Percentiles rank a stretch among this genome's conserved stretches.
Conservation (phyloP, 2,329 filamentous ascomycete species). For the Paecilomyces dactylethromorphus region DNA sequence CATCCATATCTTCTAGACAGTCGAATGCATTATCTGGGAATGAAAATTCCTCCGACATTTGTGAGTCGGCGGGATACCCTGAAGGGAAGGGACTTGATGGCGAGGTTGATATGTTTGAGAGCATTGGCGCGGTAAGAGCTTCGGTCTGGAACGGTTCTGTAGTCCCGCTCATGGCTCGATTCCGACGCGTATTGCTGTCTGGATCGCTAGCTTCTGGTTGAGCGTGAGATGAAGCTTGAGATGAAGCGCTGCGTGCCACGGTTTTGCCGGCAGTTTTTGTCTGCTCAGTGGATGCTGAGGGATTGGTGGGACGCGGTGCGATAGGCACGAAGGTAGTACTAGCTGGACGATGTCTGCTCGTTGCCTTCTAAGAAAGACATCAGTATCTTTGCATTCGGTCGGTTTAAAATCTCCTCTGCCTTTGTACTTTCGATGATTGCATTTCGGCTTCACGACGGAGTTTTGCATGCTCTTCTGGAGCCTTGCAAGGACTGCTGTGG, state of each 20-base stretch:
- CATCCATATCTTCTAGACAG: not conserved
- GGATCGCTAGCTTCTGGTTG: not conserved
- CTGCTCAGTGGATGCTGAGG: not conserved
- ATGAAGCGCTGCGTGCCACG: not conserved
- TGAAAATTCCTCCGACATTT: not conserved
- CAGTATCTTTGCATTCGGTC: conserved; percentile 3
- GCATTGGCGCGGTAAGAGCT: not conserved
- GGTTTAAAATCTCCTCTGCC: conserved; percentile 1
- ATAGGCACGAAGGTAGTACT: not conserved
- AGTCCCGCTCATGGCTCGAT: not conserved
- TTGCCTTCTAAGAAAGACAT: not conserved
- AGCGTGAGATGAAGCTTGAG: not conserved
- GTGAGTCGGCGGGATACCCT: not conserved
- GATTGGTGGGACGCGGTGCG: not conserved
- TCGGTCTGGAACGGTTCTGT: not conserved
- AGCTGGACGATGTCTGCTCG: not conserved
- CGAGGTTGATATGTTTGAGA: not conserved
- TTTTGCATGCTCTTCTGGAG: conserved; percentile 81
- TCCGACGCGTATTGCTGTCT: not conserved
- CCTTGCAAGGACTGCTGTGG: conserved; percentile 76
- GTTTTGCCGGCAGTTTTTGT: not conserved
- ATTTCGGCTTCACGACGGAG: conserved; percentile 27
- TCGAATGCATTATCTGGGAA: not conserved
- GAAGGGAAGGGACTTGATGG: not conserved
- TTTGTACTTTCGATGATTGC: conserved; percentile 23